Evolutionary conservation across 345 rosid genomes (phyloP).

Genomic region (Eutrema yunnanense): DNA sequence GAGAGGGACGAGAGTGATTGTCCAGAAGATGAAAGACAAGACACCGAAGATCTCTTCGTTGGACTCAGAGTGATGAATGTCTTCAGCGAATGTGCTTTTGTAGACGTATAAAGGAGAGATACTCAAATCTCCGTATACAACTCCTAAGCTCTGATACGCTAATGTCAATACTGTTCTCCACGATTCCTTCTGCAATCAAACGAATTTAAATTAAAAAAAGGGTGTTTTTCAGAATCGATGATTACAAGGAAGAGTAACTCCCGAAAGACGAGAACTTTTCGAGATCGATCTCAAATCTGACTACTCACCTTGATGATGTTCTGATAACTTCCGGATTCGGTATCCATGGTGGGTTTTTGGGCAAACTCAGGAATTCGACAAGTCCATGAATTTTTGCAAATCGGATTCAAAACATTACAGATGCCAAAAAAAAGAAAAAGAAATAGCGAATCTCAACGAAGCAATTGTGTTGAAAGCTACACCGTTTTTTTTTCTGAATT

Average conservation of each 20-base stretch:
- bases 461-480: background rate
- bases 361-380: conserved; percentile 20
- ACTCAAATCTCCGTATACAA: conserved; percentile 94
- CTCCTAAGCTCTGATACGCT: conserved; percentile 84
- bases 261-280: background rate
- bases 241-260: conserved; percentile 1
- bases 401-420: background rate
- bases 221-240: background rate
- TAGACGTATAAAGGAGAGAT: conserved; percentile 79
- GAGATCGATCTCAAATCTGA: background rate
- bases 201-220: background rate
- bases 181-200: conserved; percentile 55
- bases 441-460: background rate
- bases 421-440: background rate
- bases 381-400: conserved; percentile 26
- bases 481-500: background rate
- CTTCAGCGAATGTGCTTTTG: conserved; percentile 78
- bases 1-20: conserved; percentile 78
- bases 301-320: conserved; percentile 46
- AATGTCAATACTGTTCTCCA: conserved; percentile 79
- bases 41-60: conserved; percentile 92
- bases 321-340: conserved; percentile 41
- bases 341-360: conserved; percentile 46
- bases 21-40: conserved; percentile 85
- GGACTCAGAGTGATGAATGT: conserved; percentile 62